Conservation (phyloP, 108 stramenopile species). For the Parietichytrium sp. region DNA sequence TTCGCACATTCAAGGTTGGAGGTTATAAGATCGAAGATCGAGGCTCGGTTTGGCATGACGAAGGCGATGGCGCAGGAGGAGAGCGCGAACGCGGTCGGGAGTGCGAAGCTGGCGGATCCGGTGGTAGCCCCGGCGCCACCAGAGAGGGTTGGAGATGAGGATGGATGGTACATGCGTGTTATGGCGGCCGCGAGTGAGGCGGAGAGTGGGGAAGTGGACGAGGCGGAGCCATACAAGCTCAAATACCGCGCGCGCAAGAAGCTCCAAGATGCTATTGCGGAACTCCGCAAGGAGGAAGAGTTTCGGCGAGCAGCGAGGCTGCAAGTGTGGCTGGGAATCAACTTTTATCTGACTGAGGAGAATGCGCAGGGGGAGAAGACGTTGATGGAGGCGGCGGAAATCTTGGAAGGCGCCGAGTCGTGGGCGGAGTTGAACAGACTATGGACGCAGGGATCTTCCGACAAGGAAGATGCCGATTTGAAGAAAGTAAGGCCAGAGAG, state of each 20-base stretch:
- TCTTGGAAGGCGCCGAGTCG: background rate
- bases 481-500: no score
- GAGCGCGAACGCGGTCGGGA: no score
- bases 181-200: background rate
- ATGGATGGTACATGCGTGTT: no score
- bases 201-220: background rate
- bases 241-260: background rate
- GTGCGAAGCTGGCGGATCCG: no score
- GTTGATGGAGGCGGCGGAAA: background rate
- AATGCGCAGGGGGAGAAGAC: background rate
- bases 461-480: background rate
- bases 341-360: conserved; percentile 23
- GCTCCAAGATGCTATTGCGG: background rate
- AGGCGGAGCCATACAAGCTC: background rate
- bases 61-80: no score
- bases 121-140: no score
- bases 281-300: background rate
- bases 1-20: no score
- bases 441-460: background rate
- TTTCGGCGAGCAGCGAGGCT: conserved; percentile 14
- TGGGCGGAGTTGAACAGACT: background rate
- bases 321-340: background rate
- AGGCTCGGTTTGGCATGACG: no score
- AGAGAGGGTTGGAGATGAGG: no score
- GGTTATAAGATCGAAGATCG: no score